Percentiles rank a stretch among this genome's conserved stretches.
Evolutionary conservation across 2,329 filamentous ascomycete species (phyloP).

Genomic region (Periconia macrospinosa): DNA sequence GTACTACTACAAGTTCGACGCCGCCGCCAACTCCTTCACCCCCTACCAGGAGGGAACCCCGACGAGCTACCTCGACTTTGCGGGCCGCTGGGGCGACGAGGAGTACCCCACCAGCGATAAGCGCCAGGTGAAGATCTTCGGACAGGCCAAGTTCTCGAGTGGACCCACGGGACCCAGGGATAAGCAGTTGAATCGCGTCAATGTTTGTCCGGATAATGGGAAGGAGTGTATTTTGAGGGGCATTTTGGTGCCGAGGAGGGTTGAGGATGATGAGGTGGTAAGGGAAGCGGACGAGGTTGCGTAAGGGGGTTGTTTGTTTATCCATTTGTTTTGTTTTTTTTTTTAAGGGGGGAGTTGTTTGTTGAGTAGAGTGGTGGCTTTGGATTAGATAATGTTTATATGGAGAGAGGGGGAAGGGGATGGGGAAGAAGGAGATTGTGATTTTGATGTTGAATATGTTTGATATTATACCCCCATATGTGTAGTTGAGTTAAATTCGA

Average conservation of each 20-base stretch:
- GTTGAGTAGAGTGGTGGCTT: too few species aligned
- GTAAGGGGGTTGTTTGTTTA: too few species aligned
- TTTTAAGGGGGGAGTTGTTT: too few species aligned
- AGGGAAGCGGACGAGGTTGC: conserved; percentile 12
- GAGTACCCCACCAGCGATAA: conserved; percentile 56
- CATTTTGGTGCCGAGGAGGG: conserved; percentile 38
- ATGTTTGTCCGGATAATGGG: conserved; percentile 60
- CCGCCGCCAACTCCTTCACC: conserved; percentile 45
- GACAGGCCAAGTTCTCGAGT: conserved; percentile 52
- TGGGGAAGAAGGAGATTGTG: too few species aligned
- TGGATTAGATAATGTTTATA: too few species aligned
- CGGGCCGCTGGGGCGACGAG: conserved; percentile 65
- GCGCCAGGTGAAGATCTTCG: conserved; percentile 52
- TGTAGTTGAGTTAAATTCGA: too few species aligned
- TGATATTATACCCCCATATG: too few species aligned
- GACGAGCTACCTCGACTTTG: conserved; percentile 58
- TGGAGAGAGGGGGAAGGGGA: too few species aligned
- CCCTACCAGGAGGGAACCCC: conserved; percentile 55
- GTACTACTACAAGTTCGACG: conserved; percentile 60
- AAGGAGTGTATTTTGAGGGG: conserved; percentile 49
- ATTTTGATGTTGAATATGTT: too few species aligned
- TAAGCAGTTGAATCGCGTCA: conserved; percentile 59
- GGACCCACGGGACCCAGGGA: conserved; percentile 65
- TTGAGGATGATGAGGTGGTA: conserved; percentile 5
- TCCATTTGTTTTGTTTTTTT: too few species aligned